Evolutionary conservation across 78 protist genomes (phyloP), one percentile per base, ranked within the genome.

Genomic region (Dictyostelium citrinum): DNA sequence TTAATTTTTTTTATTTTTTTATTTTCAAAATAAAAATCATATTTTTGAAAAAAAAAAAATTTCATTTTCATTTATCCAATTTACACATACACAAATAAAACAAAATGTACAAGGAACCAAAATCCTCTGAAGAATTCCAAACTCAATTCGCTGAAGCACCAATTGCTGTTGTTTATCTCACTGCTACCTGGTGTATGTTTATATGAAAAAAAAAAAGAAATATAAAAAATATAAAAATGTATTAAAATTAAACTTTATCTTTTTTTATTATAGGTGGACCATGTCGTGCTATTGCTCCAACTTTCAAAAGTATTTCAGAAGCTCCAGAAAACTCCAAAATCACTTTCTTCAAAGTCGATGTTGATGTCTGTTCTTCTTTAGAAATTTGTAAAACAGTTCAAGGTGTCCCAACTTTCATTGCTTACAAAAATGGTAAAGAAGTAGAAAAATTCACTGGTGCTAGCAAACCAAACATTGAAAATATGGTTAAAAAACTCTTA

Each of bases 101-200:
- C 37, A 71, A 31, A 71, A 27, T 35, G 29, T 27, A 24, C 31
- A 33, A 29, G 0, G 79, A 71, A 71, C 49, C 79, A 71, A 10
- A 71, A 71, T 37, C 33, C 8, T 0, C 24, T 0, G 0, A 24
- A 5, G 41, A 71, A 35, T 71, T 11, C n/a, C 3, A 71, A 1
- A 12, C 14, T 14, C 11, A 27, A n/a, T 37, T 71, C 37, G 29
- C 1, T 0, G 16, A 20, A 5, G 79, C 51, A 5, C 1, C 29
- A 31, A 0, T 20, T 20, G 45, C 45, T 29, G 12, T 71, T 71
- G 79, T 49, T 78, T 49, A 78, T 20, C 27, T 43, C 6, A 78
- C 83, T 78, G 83, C 83, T 16, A 78, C 83, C 58, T 78, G 83
- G 83, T 78, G 68, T 71, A 55, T 20, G 64, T 35, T 35, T 6